Conservation (phyloP, 1,139 yeast genomes). For the Suhomyces panamericanus region DNA sequence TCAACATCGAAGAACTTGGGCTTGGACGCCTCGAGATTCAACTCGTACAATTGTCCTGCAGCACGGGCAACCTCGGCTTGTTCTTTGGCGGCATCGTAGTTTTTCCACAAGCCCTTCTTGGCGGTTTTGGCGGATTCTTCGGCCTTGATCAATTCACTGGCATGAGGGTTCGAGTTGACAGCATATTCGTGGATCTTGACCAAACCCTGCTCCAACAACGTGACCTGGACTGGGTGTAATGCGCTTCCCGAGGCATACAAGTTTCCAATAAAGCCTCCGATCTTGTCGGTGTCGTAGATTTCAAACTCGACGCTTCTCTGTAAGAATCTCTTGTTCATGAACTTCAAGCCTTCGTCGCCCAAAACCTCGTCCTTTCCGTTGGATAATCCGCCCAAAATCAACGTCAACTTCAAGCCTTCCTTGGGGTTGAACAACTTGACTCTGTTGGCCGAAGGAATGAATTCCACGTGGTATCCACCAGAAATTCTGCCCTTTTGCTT, state of each 20-base stretch:
- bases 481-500: constrained; percentile 64
- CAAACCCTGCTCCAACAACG: constrained; percentile 64
- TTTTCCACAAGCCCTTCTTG: constrained; percentile 66
- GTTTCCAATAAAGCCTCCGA: constrained; percentile 81
- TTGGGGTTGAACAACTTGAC: constrained; percentile 67
- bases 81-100: constrained; percentile 45
- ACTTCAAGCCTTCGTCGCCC: constrained; percentile 56
- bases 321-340: constrained; percentile 54
- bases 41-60: constrained; percentile 20
- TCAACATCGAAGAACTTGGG: constrained; percentile 63
- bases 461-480: constrained; percentile 66
- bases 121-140: constrained; percentile 59
- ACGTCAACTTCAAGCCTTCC: constrained; percentile 67
- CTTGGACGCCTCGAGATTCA: constrained; percentile 31
- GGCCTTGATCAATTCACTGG: constrained; percentile 55
- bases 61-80: constrained; percentile 27
- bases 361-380: constrained; percentile 46
- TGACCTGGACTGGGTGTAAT: constrained; percentile 56
- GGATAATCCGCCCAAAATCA: constrained; percentile 75
- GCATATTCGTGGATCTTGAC: constrained; percentile 68
- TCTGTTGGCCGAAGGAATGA: constrained; percentile 65
- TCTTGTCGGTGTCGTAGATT: constrained; percentile 68
- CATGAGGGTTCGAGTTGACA: constrained; percentile 56
- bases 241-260: constrained; percentile 51
- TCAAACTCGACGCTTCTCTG: constrained; percentile 77